These are phyloP conservation scores for Cinchona pubescens DNA, from an alignment of 257 asterid species.

Conservation along the genomic window DNA sequence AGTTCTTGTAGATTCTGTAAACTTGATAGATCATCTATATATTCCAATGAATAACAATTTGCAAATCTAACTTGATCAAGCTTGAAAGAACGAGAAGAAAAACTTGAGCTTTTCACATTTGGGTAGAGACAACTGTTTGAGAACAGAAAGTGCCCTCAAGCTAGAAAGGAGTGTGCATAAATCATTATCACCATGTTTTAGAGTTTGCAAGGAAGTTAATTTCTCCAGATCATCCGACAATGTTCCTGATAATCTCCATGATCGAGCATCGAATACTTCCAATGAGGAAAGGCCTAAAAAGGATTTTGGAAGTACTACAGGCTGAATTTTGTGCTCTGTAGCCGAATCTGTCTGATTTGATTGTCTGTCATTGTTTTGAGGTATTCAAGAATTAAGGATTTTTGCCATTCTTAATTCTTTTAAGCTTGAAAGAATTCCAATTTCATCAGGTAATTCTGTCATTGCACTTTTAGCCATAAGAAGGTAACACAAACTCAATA, in stretches of 20 bases:
- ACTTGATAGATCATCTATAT: constrained; percentile 17
- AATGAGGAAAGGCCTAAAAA: constrained; percentile 25
- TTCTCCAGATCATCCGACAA: constrained; percentile 32
- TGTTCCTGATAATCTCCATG: constrained; percentile 29
- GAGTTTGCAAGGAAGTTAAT: constrained; percentile 19
- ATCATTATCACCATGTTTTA: constrained; percentile 25
- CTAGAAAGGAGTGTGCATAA: constrained; percentile 28
- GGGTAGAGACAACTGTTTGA: constrained; percentile 20
- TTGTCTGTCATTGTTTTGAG: too few species aligned
- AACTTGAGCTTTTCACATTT: constrained; percentile 25
- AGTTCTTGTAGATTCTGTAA: constrained; percentile 24
- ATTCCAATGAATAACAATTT: constrained; percentile 27
- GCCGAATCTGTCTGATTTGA: too few species aligned
- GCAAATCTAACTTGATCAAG: constrained; percentile 25
- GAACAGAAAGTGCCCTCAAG: constrained; percentile 23
- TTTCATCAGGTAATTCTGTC: constrained; percentile 31
- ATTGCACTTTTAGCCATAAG: constrained; percentile 23
- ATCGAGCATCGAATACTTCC: constrained; percentile 26
- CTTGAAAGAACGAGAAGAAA: constrained; percentile 34
- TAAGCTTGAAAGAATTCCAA: constrained; percentile 29
- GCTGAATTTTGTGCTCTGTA: too few species aligned
- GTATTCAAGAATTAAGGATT: not conserved
- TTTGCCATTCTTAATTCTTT: constrained; percentile 25
- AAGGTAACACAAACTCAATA: constrained; percentile 28
- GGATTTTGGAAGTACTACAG: constrained; percentile 27